A percentile compares a stretch with the other conserved stretches of the same genome.
These are phyloP conservation scores for Penicillium antarcticum DNA, from an alignment of 495 filamentous ascomycete species.

Conservation along the genomic window DNA sequence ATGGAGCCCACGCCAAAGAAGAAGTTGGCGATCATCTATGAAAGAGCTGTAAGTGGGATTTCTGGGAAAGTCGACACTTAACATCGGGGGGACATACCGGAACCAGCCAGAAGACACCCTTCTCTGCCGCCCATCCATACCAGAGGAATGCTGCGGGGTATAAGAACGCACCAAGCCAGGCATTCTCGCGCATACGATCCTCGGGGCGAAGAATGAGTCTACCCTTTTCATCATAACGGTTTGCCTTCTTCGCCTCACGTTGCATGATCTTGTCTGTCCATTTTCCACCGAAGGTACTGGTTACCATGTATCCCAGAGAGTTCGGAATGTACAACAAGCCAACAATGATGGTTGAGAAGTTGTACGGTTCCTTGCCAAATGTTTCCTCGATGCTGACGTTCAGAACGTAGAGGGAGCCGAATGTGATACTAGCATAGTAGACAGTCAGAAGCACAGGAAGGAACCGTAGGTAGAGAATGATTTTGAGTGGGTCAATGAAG, in stretches of 20 bases:
- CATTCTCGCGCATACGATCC: slow-evolving; percentile 88
- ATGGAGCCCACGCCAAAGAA: slow-evolving; percentile 86
- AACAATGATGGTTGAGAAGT: slow-evolving; percentile 68
- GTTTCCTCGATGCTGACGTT: slow-evolving; percentile 80
- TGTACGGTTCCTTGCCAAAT: slow-evolving; percentile 72
- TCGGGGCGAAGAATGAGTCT: slow-evolving; percentile 73
- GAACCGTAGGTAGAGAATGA: slow-evolving; percentile 76
- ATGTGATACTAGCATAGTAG: slow-evolving; percentile 78
- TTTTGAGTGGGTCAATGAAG: slow-evolving; percentile 76
- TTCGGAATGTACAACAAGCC: slow-evolving; percentile 79
- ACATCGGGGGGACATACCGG: slow-evolving; percentile 49
- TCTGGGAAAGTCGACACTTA: slow-evolving; percentile 19
- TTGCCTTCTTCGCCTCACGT: slow-evolving; percentile 69
- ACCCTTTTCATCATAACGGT: slow-evolving; percentile 66
- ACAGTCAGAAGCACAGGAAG: slow-evolving; percentile 78
- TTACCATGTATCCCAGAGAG: slow-evolving; percentile 72
- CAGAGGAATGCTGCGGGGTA: slow-evolving; percentile 67
- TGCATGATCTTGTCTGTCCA: slow-evolving; percentile 94
- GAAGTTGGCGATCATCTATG: slow-evolving; percentile 72
- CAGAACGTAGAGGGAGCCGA: slow-evolving; percentile 78
- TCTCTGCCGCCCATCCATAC: slow-evolving; percentile 64
- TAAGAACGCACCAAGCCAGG: slow-evolving; percentile 72
- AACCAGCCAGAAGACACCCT: slow-evolving; percentile 57
- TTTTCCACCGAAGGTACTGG: slow-evolving; percentile 70
- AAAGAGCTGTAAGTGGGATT: slow-evolving; percentile 5